phyloP scores from a whole-genome alignment of 352 stramenopile genomes.

The Detonula confervacea region DNA sequence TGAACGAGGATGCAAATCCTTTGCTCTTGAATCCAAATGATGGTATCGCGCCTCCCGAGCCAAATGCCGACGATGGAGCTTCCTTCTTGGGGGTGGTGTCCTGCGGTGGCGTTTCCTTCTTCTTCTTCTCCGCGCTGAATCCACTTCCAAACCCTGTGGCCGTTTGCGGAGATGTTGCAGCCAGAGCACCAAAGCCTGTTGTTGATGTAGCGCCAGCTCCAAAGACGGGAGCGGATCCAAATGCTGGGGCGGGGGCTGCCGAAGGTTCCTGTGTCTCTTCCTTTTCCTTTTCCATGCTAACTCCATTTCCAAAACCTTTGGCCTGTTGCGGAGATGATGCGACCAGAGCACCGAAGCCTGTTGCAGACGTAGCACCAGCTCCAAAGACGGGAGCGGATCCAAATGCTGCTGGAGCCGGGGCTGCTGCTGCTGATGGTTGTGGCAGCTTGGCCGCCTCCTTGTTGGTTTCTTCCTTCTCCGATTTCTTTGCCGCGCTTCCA shows the following conservation, averaged over 20 bases:
- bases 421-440: no score
- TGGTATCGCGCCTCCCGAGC: neutral
- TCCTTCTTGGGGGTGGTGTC: neutral
- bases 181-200: conserved; percentile 5
- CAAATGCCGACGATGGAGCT: neutral
- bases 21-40: neutral
- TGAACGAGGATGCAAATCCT: conserved; percentile 43
- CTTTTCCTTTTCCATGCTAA: neutral
- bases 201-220: conserved; percentile 22
- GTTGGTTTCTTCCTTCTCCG: no score
- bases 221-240: conserved; percentile 21
- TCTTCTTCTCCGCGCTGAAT: no score
- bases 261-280: neutral
- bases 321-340: conserved; percentile 1
- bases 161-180: neutral
- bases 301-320: conserved; percentile 17
- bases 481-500: no score
- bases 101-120: no score
- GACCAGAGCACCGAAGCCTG: conserved; percentile 14
- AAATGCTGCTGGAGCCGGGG: no score
- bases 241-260: conserved; percentile 9
- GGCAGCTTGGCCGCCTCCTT: no score
- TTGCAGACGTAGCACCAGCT: conserved; percentile 1
- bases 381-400: no score
- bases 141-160: no score